Percentiles rank a stretch among this genome's conserved stretches.
These are phyloP conservation scores for Exophiala lecanii-corni DNA, from an alignment of 2,329 filamentous ascomycete genomes.

Conservation along the genomic window DNA sequence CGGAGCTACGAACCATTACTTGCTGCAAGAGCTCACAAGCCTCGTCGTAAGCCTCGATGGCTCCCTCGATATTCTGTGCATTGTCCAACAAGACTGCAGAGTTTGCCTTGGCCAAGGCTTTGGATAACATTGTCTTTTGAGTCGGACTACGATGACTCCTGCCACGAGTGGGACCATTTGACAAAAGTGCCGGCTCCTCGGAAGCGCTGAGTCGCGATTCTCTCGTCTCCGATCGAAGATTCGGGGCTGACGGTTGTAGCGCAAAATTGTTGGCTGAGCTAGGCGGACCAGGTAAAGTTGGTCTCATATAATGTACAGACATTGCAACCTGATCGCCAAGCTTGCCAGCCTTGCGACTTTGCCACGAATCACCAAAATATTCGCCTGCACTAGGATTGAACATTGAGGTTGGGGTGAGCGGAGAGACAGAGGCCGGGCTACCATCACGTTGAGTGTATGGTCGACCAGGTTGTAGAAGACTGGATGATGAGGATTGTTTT, in stretches of 20 bases:
- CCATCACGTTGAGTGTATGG: conserved; percentile 7
- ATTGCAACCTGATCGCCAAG: conserved; percentile 21
- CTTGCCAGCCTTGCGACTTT: conserved; percentile 19
- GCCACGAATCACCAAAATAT: conserved; percentile 23
- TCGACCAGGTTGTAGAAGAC: conserved; percentile 8
- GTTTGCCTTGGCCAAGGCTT: conserved; percentile 90
- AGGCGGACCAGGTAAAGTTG: not conserved
- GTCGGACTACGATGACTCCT: conserved; percentile 51
- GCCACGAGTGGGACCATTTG: conserved; percentile 25
- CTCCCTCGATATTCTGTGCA: conserved; percentile 88
- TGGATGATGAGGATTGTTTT: conserved; percentile 7
- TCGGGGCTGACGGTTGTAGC: conserved; percentile 12
- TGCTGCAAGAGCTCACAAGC: conserved; percentile 83
- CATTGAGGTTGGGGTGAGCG: conserved; percentile 23
- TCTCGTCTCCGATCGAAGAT: conserved; percentile 8
- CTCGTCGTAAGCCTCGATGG: conserved; percentile 83
- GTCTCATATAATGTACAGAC: conserved; percentile 22
- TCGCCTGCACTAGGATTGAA: conserved; percentile 23
- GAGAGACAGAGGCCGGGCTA: conserved; percentile 10
- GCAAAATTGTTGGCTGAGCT: conserved; percentile 10
- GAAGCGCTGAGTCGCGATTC: conserved; percentile 7
- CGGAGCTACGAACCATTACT: conserved; percentile 78
- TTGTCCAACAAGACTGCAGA: conserved; percentile 94
- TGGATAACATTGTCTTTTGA: conserved; percentile 95
- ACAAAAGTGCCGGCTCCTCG: conserved; percentile 1